These are phyloP conservation scores for Sphaerulina musiva DNA, from an alignment of 2,329 filamentous ascomycete species.

Conservation along the genomic window DNA sequence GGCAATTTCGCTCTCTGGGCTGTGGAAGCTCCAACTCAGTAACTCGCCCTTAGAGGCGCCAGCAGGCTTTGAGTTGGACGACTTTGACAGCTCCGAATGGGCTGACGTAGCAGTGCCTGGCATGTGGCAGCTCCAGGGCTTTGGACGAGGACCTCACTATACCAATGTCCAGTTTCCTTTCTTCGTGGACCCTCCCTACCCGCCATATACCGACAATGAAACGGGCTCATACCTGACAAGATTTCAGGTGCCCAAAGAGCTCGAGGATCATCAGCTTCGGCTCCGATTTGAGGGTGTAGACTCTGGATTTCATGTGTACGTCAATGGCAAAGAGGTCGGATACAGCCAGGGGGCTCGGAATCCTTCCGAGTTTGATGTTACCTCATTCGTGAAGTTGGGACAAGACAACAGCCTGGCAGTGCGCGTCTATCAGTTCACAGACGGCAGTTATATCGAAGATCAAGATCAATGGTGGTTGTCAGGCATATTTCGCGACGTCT, in stretches of 20 bases:
- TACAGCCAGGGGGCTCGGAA: conserved; percentile 65
- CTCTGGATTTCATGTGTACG: conserved; percentile 62
- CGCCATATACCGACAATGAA: conserved; percentile 54
- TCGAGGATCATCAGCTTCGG: conserved; percentile 50
- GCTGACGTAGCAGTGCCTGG: conserved; percentile 48
- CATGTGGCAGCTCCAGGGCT: conserved; percentile 65
- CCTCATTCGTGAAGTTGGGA: conserved; percentile 42
- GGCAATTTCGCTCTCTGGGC: conserved; percentile 31
- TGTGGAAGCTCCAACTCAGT: conserved; percentile 38
- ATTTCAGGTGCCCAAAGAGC: conserved; percentile 47
- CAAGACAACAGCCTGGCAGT: conserved; percentile 54
- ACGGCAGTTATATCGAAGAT: conserved; percentile 64
- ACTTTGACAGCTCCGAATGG: conserved; percentile 41
- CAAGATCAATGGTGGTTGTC: conserved; percentile 28
- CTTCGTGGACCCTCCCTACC: conserved; percentile 53
- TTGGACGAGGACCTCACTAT: conserved; percentile 57
- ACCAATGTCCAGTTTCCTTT: conserved; percentile 61
- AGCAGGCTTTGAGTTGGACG: conserved; percentile 30
- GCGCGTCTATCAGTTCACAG: conserved; percentile 64
- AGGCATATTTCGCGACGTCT: conserved; percentile 61
- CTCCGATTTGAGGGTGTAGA: conserved; percentile 67
- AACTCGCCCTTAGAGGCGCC: conserved; percentile 35
- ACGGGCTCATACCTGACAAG: conserved; percentile 56
- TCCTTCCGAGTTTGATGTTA: conserved; percentile 63
- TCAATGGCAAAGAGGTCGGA: conserved; percentile 59